Conservation (phyloP, 768 basidiomycete genomes). For the Trametes elegans region DNA sequence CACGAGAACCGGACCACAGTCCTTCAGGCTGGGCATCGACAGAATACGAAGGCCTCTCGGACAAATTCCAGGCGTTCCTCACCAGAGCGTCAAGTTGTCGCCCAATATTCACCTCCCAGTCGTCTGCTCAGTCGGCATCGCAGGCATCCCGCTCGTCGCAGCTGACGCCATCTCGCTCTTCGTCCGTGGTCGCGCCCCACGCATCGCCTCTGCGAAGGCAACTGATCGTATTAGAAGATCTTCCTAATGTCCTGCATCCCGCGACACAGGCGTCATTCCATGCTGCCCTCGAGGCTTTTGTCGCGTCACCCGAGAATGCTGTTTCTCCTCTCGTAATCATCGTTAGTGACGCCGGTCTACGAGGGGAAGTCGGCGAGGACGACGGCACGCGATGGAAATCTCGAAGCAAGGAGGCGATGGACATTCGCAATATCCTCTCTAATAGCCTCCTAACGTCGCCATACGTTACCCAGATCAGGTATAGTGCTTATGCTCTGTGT, state of each 20-base stretch:
- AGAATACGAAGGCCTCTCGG: conserved; percentile 48
- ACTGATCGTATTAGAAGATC: conserved; percentile 80
- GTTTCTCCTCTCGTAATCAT: conserved; percentile 75
- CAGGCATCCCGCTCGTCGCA: conserved; percentile 1
- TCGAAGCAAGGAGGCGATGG: conserved; percentile 55
- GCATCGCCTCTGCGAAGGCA: conserved; percentile 37
- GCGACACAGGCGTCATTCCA: conserved; percentile 73
- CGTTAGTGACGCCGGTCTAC: conserved; percentile 76
- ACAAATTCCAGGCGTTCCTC: conserved; percentile 77
- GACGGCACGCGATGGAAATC: conserved; percentile 40
- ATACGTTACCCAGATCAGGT: conserved; percentile 81
- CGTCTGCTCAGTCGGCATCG: conserved; percentile 1
- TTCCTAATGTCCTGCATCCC: conserved; percentile 85
- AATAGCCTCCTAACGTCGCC: conserved; percentile 66
- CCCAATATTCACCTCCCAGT: conserved; percentile 41
- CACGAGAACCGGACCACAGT: not conserved
- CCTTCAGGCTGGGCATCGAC: conserved; percentile 10
- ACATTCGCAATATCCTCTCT: conserved; percentile 70
- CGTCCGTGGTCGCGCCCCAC: conserved; percentile 3
- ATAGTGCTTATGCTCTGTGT: conserved; percentile 23
- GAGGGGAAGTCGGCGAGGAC: conserved; percentile 59
- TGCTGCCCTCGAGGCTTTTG: conserved; percentile 57
- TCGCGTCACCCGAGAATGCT: conserved; percentile 31
- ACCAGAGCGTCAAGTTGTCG: conserved; percentile 62
- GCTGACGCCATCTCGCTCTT: not conserved